Base-by-base conservation (phyloP, 208 protist genomes). In the Trypanosoma cruzi region DNA sequence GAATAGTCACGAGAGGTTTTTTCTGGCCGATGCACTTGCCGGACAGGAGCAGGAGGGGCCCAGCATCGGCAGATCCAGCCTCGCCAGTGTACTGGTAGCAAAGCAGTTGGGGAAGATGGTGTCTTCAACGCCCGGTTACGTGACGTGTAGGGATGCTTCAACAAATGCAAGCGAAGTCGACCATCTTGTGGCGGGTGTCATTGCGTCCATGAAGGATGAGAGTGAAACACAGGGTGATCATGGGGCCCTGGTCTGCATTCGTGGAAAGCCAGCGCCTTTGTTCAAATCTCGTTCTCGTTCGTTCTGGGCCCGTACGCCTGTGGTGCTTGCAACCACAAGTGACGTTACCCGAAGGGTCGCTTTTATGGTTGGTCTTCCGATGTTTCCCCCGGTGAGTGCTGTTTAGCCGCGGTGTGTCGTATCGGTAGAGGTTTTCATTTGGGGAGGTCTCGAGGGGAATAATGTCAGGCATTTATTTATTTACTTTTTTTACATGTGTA, bases 281-380 rank as follows among this genome's bases (percentile, higher is more conserved):
- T 89, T 88, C 36, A 81, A 81, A 61, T 82, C 65, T 36, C 77
- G 83, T 34, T 85, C 81, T 1, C 64, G 80, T 36, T 55, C 69
- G 5, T 79, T 72, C 49, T 84, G 83, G 81, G 63, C 73, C 22
- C 69, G 76, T 26, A 60, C 73, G 28, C 87, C 80, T 18, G 62
- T 86, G 13, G 44, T 94, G 34, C 54, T 94, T 24, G 85, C 88
- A 10, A 94, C 88, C 28, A 88, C 84, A 11, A 75, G 56, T 55
- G 71, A 75, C 28, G 26, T 3, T 20, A 90, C 85, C 11, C 78
- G 88, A 24, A 31, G 68, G 18, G 66, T 65, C 7, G 82, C 88
- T 44, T 91, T 87, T 55, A 81, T 79, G 48, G 59, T 88, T 34
- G 88, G 85, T 8, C 53, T 90, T 46, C 40, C 70, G 20, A 88